Conservation (phyloP, 345 rosid species). For the Raphanus sativus region DNA sequence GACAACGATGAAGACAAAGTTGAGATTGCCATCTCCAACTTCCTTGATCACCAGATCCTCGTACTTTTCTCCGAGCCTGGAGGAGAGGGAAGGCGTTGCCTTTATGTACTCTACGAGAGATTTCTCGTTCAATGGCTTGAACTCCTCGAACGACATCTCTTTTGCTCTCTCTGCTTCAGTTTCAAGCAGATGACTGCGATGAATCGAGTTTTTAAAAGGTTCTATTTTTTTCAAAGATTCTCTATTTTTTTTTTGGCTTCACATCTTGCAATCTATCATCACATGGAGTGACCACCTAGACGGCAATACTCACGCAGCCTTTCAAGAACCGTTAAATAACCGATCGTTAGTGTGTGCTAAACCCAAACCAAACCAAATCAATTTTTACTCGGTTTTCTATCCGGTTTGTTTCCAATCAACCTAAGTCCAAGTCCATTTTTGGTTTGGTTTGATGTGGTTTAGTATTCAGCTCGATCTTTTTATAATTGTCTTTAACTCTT, state of each 20-base stretch:
- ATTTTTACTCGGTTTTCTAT: background rate
- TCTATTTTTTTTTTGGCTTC: constrained; percentile 6
- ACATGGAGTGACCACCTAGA: constrained; percentile 4
- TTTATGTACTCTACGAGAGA: constrained; percentile 71
- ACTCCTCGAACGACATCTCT: constrained; percentile 64
- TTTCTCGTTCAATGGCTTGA: constrained; percentile 68
- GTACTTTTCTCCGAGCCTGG: constrained; percentile 53
- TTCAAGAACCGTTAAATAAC: background rate
- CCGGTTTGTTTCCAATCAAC: background rate
- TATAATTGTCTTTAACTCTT: too few species aligned
- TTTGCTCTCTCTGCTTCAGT: constrained; percentile 27
- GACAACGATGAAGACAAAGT: constrained; percentile 75
- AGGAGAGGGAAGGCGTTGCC: constrained; percentile 70
- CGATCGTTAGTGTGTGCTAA: background rate
- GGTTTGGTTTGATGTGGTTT: too few species aligned
- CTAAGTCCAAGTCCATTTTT: background rate
- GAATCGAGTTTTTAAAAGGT: constrained; percentile 12
- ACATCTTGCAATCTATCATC: background rate
- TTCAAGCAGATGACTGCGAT: constrained; percentile 18
- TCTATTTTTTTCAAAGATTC: constrained; percentile 24
- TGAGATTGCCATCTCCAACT: constrained; percentile 98
- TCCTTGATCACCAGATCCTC: constrained; percentile 71
- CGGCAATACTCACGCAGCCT: constrained; percentile 26
- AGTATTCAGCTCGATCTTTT: too few species aligned
- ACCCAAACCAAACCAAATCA: background rate